Percentiles rank a stretch among this genome's conserved stretches.
These are phyloP conservation scores for Naganishia sp. DNA, from an alignment of 1,284 basidiomycete species.

Conservation along the genomic window DNA sequence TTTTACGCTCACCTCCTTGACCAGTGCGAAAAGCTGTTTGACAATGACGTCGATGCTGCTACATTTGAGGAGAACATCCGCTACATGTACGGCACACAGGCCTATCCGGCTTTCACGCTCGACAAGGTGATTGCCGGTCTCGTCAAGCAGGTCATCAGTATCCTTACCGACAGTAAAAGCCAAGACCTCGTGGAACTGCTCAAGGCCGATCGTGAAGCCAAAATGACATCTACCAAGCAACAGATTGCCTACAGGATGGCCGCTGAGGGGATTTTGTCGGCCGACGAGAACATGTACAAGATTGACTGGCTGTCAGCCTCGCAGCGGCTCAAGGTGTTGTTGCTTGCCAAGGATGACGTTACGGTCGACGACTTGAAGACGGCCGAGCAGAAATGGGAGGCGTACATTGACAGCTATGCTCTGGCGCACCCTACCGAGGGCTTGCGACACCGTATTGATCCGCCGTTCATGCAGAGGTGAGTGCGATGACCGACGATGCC, in stretches of 20 bases:
- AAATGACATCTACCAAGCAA: conserved; percentile 67
- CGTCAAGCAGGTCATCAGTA: conserved; percentile 80
- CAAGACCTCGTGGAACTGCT: conserved; percentile 80
- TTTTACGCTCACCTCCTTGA: conserved; percentile 87
- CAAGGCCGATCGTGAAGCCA: conserved; percentile 66
- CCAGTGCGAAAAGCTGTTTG: conserved; percentile 91
- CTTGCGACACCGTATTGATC: conserved; percentile 59
- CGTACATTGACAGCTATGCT: conserved; percentile 85
- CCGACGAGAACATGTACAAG: conserved; percentile 88
- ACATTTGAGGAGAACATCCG: conserved; percentile 93
- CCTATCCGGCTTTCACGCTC: conserved; percentile 88
- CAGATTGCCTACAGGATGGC: conserved; percentile 80
- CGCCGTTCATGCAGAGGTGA: conserved; percentile 74
- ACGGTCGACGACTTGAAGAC: conserved; percentile 82
- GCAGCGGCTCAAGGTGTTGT: conserved; percentile 75
- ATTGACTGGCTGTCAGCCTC: conserved; percentile 80
- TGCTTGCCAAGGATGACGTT: conserved; percentile 86
- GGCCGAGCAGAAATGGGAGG: conserved; percentile 78
- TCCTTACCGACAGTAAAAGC: conserved; percentile 76
- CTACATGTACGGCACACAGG: conserved; percentile 95
- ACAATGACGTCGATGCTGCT: conserved; percentile 83
- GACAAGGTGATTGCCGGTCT: conserved; percentile 86
- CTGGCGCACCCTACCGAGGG: conserved; percentile 62
- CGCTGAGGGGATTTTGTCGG: conserved; percentile 77
- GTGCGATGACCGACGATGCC: conserved; percentile 38